Evolutionary conservation across 164 flowering plant species (phyloP), one percentile per base, ranked within the genome.

Genomic region (Magnolia kwangsiensis): DNA sequence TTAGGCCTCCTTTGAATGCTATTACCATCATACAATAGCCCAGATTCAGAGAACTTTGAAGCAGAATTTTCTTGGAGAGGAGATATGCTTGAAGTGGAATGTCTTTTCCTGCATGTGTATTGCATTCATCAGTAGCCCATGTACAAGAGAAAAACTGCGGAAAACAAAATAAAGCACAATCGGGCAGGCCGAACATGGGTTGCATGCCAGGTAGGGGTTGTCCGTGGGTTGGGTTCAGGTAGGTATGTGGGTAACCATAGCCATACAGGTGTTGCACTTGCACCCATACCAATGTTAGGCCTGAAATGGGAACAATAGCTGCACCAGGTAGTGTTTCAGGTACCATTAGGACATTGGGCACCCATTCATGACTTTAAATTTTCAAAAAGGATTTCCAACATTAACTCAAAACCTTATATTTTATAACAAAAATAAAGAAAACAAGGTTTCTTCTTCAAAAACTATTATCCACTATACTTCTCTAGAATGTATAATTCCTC

Each of bases 1-100:
- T 96, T 96, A 14, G 88, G 88, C 29, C 89, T 83, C 58, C 90
- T 88, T 67, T 82, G 89, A 64, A 85, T 79, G 63, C 71, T 86
- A 49, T 82, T 80, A 10, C 89, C 95, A 81, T 90, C 90, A 69
- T 83, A 82, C 20, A 87, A 72, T 37, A 87, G 31, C 81, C 84
- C 78, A 7, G 84, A 70, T 68, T 81, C 89, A 75, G 86, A 83
- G 19, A 84, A 79, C 79, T 85, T 90, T 27, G 92, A 82, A 67
- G 69, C 77, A 14, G 92, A 83, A 82, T 24, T 74, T 27, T 85
- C 90, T 73, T 77, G 88, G 67, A 77, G 78, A 0, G 92, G 93
- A 0, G 90, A 89, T 50, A 76, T 72, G 79, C 84, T 79, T 67
- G 93, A 86, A 61, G 79, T 23, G 0, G 90, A 86, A 51, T 80